A percentile compares a stretch with the other conserved stretches of the same genome.
Evolutionary conservation across 2,329 filamentous ascomycete genomes (phyloP).

Genomic region (Dothideomycetes sp.): DNA sequence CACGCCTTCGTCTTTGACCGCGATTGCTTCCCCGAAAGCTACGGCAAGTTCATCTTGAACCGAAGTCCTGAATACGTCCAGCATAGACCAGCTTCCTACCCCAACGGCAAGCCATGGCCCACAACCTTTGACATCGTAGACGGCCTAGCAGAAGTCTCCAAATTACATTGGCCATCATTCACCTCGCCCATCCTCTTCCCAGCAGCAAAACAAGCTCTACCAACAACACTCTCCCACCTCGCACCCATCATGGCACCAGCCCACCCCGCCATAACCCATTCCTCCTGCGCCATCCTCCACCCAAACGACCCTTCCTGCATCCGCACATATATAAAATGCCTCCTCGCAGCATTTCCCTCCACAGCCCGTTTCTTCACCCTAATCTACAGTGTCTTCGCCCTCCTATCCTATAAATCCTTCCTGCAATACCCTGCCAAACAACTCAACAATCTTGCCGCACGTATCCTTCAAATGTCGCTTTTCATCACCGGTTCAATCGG

Average conservation of each 20-base stretch:
- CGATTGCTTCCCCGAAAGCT: slow-evolving; percentile 45
- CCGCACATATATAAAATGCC: slow-evolving; percentile 79
- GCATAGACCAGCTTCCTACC: slow-evolving; percentile 57
- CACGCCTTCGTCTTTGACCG: slow-evolving; percentile 45
- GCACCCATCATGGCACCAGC: slow-evolving; percentile 72
- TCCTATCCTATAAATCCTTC: slow-evolving; percentile 59
- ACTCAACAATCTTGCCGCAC: slow-evolving; percentile 56
- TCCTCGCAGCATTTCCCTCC: slow-evolving; percentile 71
- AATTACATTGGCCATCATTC: slow-evolving; percentile 78
- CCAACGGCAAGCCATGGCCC: slow-evolving; percentile 63
- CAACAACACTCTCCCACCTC: slow-evolving; percentile 56
- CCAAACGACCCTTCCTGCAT: slow-evolving; percentile 80
- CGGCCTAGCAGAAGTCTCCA: slow-evolving; percentile 70
- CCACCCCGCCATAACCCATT: slow-evolving; percentile 73
- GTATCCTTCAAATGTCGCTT: slow-evolving; percentile 63
- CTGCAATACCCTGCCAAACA: slow-evolving; percentile 60
- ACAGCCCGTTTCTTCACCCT: slow-evolving; percentile 70
- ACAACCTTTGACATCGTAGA: slow-evolving; percentile 66
- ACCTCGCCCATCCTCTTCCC: slow-evolving; percentile 83
- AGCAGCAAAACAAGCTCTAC: slow-evolving; percentile 45
- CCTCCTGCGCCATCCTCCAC: slow-evolving; percentile 85
- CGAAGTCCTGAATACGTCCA: slow-evolving; percentile 75
- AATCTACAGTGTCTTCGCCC: slow-evolving; percentile 61
- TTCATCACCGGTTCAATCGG: slow-evolving; percentile 78
- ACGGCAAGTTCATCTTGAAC: slow-evolving; percentile 57